Conservation (phyloP, 768 basidiomycete species). For the Daedaleopsis nitida region DNA sequence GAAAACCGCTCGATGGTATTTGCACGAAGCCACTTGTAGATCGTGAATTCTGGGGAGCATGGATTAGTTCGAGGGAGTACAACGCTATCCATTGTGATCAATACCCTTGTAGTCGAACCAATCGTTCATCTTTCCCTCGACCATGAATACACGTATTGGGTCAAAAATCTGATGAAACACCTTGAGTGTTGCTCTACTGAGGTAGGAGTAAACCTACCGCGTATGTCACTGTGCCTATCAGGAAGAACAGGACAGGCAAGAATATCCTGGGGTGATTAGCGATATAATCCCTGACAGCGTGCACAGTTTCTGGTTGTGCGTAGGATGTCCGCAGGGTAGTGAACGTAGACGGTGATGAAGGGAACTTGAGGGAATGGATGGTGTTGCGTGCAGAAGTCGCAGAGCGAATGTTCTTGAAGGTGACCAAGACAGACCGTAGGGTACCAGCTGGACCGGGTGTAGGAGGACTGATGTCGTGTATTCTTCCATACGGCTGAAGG, state of each 20-base stretch:
- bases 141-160: slow-evolving; percentile 82
- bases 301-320: slow-evolving; percentile 63
- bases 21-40: slow-evolving; percentile 74
- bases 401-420: slow-evolving; percentile 62
- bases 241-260: slow-evolving; percentile 78
- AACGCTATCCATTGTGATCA: slow-evolving; percentile 6
- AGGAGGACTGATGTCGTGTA: slow-evolving; percentile 65
- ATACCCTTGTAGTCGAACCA: slow-evolving; percentile 82
- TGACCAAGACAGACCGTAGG: slow-evolving; percentile 49
- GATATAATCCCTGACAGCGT: slow-evolving; percentile 77
- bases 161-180: slow-evolving; percentile 72
- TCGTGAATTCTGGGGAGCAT: slow-evolving; percentile 56
- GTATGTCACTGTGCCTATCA: slow-evolving; percentile 89
- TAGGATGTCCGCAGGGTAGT: slow-evolving; percentile 56
- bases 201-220: slow-evolving; percentile 52
- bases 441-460: slow-evolving; percentile 63
- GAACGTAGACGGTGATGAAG: slow-evolving; percentile 35
- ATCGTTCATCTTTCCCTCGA: slow-evolving; percentile 78
- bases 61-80: too few species aligned
- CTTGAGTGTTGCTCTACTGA: background rate
- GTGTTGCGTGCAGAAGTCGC: slow-evolving; percentile 86
- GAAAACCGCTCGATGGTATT: slow-evolving; percentile 61
- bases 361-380: slow-evolving; percentile 55
- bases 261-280: slow-evolving; percentile 84
- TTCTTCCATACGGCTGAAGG: slow-evolving; percentile 77